Evolutionary conservation across 768 basidiomycete genomes (phyloP), one percentile per base, ranked within the genome.

Genomic region (Dendrothele bispora): DNA sequence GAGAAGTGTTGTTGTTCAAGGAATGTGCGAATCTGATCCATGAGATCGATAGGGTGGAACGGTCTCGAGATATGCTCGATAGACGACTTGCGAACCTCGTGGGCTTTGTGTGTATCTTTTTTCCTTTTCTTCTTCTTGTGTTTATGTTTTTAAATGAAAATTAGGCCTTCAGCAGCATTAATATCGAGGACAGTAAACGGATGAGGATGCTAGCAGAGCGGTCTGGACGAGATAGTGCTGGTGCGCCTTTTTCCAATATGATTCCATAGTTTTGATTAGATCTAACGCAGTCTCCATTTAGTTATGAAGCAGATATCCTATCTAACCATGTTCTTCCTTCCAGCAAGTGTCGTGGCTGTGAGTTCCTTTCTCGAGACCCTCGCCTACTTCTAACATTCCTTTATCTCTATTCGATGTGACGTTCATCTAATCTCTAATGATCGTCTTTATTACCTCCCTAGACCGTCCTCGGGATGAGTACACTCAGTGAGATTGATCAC

Each of bases 281-380:
- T n/a, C n/a, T n/a, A n/a, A n/a, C n/a, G n/a, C 8, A 36, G 12
- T 34, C 24, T 39, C 26, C 26, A 18, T 18, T 10, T 41, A 70
- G 75, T 73, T n/a, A 75, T 77, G 69, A 76, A 76, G 48, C 69
- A 80, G 44, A 74, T 84, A 26, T 72, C 79, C 0, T 82, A 81
- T 50, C 62, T 84, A 1, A 79, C 81, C 0, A 83, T 83, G 79
- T 56, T 82, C 15, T 84, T 83, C 59, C 63, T 84, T 8, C 83
- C 83, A 0, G 74, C 78, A 2, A 73, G 73, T 12, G 77, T 84
- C 39, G 62, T 68, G 26, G 72, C 72, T 7, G 73, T 74, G 55
- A 43, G 67, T 61, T 41, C n/a, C n/a, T n/a, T n/a, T n/a, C n/a
- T n/a, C n/a, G n/a, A n/a, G n/a, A n/a, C n/a, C n/a, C n/a, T 34